Evolutionary conservation across 2,329 filamentous ascomycete genomes (phyloP).

Genomic region (Shiraia sp.): DNA sequence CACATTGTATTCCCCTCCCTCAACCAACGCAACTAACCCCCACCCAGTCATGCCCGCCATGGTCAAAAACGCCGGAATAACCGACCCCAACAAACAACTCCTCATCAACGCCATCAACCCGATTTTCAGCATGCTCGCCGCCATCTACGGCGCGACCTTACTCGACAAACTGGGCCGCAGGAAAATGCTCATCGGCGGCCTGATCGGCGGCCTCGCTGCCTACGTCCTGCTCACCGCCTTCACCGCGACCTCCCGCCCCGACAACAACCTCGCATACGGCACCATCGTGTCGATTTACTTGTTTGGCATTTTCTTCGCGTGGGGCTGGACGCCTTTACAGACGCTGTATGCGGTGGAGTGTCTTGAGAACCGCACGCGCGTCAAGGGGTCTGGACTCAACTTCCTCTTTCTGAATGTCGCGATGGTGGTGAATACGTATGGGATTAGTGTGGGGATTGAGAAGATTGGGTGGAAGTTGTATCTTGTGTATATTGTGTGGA

Average conservation of each 20-base stretch:
- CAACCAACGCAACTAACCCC: too few species aligned
- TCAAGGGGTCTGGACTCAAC: conserved; percentile 42
- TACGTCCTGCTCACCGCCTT: conserved; percentile 45
- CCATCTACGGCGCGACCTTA: conserved; percentile 44
- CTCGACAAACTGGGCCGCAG: conserved; percentile 39
- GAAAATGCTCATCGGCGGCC: conserved; percentile 44
- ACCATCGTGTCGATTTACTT: conserved; percentile 48
- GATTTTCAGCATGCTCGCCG: conserved; percentile 44
- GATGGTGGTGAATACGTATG: conserved; percentile 41
- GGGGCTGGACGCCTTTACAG: conserved; percentile 48
- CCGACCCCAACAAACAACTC: conserved; percentile 40
- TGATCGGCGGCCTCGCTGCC: conserved; percentile 38
- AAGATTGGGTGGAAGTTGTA: conserved; percentile 39
- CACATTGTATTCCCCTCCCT: too few species aligned
- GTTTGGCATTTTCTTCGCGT: conserved; percentile 47
- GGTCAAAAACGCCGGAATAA: conserved; percentile 45
- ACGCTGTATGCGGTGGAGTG: conserved; percentile 46
- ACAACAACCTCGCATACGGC: conserved; percentile 40
- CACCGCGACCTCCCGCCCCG: conserved; percentile 30
- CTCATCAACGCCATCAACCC: conserved; percentile 49
- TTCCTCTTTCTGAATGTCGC: conserved; percentile 40
- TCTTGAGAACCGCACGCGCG: conserved; percentile 45
- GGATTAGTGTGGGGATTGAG: conserved; percentile 37
- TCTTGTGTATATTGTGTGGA: conserved; percentile 39
- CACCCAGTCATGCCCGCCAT: conserved; percentile 22